These are phyloP conservation scores for Parachaetomium inaequale DNA, from an alignment of 495 filamentous ascomycete species.

Conservation along the genomic window DNA sequence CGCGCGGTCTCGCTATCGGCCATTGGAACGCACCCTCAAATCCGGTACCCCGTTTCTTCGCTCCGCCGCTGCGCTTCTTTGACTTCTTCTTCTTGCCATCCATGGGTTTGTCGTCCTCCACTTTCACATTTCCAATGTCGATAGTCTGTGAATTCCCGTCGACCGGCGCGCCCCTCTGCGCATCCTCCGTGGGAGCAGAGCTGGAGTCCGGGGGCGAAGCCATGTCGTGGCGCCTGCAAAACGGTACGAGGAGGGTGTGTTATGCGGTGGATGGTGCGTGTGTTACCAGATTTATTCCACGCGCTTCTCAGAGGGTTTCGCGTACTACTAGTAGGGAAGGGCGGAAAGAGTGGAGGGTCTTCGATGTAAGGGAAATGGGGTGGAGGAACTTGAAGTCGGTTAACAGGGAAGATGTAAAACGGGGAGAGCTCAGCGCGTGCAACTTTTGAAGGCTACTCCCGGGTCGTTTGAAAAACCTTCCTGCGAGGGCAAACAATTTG, in stretches of 20 bases:
- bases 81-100: slow-evolving; percentile 33
- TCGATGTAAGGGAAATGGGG: too few relatives aligned
- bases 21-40: slow-evolving; percentile 41
- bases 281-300: too few relatives aligned
- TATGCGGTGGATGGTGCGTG: too few relatives aligned
- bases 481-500: too few relatives aligned
- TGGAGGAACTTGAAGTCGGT: too few relatives aligned
- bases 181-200: background rate
- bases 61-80: slow-evolving; percentile 19
- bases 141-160: background rate
- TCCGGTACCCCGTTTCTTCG: slow-evolving; percentile 38
- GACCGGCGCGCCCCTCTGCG: background rate
- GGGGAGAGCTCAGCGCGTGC: too few relatives aligned
- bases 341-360: too few relatives aligned
- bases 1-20: slow-evolving; percentile 2
- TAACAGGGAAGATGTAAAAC: too few relatives aligned
- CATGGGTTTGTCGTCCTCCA: background rate
- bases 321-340: too few relatives aligned
- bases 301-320: too few relatives aligned
- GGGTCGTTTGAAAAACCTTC: too few relatives aligned
- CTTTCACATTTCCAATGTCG: background rate
- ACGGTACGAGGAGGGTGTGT: background rate
- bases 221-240: slow-evolving; percentile 10
- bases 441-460: too few relatives aligned
- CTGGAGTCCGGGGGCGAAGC: slow-evolving; percentile 1